These are phyloP conservation scores for Candida labiduridarum DNA, from an alignment of 1,139 yeast species.

Conservation along the genomic window DNA sequence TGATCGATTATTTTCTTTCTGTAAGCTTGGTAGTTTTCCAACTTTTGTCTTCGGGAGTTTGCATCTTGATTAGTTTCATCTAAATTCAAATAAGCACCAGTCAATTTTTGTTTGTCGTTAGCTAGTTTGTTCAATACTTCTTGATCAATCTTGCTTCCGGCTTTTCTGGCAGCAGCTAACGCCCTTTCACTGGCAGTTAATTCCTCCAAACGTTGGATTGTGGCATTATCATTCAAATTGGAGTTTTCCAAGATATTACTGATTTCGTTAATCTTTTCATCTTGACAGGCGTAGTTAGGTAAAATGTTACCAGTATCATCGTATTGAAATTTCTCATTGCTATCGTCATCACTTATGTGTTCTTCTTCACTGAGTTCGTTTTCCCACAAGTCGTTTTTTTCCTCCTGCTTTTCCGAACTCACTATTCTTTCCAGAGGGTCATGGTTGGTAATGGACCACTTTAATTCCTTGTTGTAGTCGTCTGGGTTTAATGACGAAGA, in stretches of 20 bases:
- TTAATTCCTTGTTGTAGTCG: constrained; percentile 41
- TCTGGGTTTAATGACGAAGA: constrained; percentile 43
- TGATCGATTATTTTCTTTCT: constrained; percentile 51
- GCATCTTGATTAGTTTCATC: constrained; percentile 50
- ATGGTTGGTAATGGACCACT: constrained; percentile 52
- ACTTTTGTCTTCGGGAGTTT: constrained; percentile 43
- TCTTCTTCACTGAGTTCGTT: constrained; percentile 63
- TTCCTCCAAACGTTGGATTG: constrained; percentile 55
- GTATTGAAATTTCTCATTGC: constrained; percentile 56
- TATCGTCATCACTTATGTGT: constrained; percentile 64
- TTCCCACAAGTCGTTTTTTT: constrained; percentile 27
- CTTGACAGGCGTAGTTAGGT: constrained; percentile 60
- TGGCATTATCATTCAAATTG: constrained; percentile 39
- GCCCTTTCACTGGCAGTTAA: constrained; percentile 64
- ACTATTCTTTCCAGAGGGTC: constrained; percentile 62
- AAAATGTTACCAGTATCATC: constrained; percentile 63
- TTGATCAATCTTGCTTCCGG: constrained; percentile 51
- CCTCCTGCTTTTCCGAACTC: constrained; percentile 16
- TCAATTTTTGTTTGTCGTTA: constrained; percentile 42
- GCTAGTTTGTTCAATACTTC: constrained; percentile 44
- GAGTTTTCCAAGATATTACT: constrained; percentile 48
- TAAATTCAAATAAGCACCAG: constrained; percentile 45
- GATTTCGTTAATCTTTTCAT: constrained; percentile 47
- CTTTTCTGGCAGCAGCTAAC: constrained; percentile 57
- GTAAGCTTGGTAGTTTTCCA: constrained; percentile 50